A percentile compares a stretch with the other conserved stretches of the same genome.
These are phyloP conservation scores for Citrullus mucosospermus DNA, from an alignment of 306 rosid species.

Conservation along the genomic window DNA sequence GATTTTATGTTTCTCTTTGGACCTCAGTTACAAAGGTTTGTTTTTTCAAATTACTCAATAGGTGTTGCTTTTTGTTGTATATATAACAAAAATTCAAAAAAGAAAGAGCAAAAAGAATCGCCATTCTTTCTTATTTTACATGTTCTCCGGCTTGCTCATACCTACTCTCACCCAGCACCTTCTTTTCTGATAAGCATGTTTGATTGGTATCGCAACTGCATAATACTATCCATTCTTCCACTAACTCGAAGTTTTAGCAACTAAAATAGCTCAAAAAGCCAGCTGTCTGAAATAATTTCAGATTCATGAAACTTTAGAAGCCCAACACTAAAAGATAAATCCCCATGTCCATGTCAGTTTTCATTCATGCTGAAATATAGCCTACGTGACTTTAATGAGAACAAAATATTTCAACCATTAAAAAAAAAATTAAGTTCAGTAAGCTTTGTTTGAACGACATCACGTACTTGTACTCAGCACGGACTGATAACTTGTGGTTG, in stretches of 20 bases:
- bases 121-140: background rate
- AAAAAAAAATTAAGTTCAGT: no score
- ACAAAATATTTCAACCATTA: background rate
- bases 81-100: no score
- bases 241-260: background rate
- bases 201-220: background rate
- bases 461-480: slow-evolving; percentile 57
- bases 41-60: no score
- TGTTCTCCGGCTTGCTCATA: background rate
- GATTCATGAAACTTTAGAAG: background rate
- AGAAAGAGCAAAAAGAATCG: background rate
- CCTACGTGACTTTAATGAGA: background rate
- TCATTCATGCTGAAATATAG: background rate
- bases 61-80: no score
- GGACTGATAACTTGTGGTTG: slow-evolving; percentile 32
- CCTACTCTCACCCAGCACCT: background rate
- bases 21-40: no score
- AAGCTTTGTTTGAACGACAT: background rate
- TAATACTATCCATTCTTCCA: background rate
- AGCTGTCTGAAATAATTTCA: background rate
- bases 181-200: background rate
- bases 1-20: no score
- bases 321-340: background rate
- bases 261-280: background rate
- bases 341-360: background rate